Evolutionary conservation across 2,329 filamentous ascomycete genomes (phyloP), one percentile per base, ranked within the genome.

Genomic region (Bisporella sp.): DNA sequence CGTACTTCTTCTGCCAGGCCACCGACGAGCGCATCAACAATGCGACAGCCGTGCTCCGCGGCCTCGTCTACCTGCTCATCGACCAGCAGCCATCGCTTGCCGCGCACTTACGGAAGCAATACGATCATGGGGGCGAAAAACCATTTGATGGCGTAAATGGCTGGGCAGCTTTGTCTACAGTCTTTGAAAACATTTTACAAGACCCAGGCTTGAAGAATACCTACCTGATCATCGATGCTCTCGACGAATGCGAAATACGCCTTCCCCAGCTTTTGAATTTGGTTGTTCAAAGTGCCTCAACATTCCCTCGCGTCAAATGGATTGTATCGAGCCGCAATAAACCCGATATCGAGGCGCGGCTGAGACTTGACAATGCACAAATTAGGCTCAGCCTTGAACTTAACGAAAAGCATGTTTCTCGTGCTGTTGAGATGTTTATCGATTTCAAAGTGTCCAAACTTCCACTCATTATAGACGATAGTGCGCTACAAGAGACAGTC

Each of bases 1-100:
- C 59, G 1, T 70, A 59, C 51, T 73, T 73, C 57, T 71, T 76
- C 59, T 76, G 69, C 55, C 66, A 77, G 54, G 59, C 62, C 9
- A 66, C 66, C 5, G 58, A 73, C 39, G 9, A 50, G 1, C 47
- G 56, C 1, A 33, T 72, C 28, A 73, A 71, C 51, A 71, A 57
- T 42, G 68, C 68, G 0, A 64, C 57, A 0, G 62, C 70, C 0
- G 67, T 75, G 0, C 54, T 77, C 1, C 66, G 69, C 0, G 71
- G 74, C 0, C 60, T 78, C 0, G 61, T 76, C 0, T 72, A 65
- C 39, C 35, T 68, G 8, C 60, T 78, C 63, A 47, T 70, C 1
- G 33, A 48, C 0, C 58, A 69, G 49, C 55, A 68, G 1, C 59
- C 57, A n/a, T 54, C 50, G 2, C 62, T 74, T 0, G 51, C 67